phyloP scores from a whole-genome alignment of 169 alveolate species.

The Plasmodium knowlesi region DNA sequence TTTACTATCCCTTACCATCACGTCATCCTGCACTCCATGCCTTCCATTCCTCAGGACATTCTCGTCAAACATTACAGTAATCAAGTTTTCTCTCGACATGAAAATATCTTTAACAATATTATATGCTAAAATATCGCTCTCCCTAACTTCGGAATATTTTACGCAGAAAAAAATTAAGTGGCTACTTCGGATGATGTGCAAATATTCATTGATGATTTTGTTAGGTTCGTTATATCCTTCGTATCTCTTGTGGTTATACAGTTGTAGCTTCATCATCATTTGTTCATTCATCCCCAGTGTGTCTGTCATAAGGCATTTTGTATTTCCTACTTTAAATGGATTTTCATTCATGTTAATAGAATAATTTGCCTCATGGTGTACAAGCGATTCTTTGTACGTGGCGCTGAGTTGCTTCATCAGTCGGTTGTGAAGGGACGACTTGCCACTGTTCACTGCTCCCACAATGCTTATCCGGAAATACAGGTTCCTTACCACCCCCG shows the following conservation, averaged over 20 bases:
- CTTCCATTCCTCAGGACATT: background rate
- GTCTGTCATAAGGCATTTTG: constrained; percentile 34
- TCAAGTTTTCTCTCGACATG: background rate
- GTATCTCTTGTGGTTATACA: background rate
- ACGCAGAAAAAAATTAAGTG: constrained; percentile 25
- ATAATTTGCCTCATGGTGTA: constrained; percentile 21
- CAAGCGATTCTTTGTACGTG: constrained; percentile 30
- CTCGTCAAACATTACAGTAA: constrained; percentile 9
- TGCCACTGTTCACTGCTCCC: constrained; percentile 63
- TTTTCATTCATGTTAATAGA: constrained; percentile 26
- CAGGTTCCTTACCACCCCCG: background rate
- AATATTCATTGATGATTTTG: constrained; percentile 20
- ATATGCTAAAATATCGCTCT: constrained; percentile 26
- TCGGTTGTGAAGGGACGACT: constrained; percentile 38
- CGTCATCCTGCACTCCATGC: background rate
- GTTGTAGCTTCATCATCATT: constrained; percentile 27
- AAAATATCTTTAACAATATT: constrained; percentile 12
- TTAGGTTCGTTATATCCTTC: constrained; percentile 1
- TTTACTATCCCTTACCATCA: background rate
- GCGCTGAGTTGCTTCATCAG: constrained; percentile 16
- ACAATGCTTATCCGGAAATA: constrained; percentile 44
- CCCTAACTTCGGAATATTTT: constrained; percentile 13
- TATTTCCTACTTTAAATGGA: background rate
- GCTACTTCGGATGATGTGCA: constrained; percentile 16
- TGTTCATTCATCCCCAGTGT: constrained; percentile 53